Evolutionary conservation across 1,284 basidiomycete genomes (phyloP).

Genomic region (Lentinula novae-zelandiae): DNA sequence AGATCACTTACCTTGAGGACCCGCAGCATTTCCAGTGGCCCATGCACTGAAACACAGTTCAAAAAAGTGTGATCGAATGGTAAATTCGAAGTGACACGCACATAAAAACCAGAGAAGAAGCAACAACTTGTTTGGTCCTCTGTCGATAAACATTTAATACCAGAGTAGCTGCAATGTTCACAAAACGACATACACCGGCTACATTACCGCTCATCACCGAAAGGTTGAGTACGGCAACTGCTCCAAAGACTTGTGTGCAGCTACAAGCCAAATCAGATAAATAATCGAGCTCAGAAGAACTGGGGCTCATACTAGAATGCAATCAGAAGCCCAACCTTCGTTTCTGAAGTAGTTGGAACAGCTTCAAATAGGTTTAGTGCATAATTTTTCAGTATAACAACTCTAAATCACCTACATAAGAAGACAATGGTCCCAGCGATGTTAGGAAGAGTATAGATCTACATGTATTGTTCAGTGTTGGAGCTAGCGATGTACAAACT

Average conservation of each 20-base stretch:
- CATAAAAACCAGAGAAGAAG: conserved; percentile 43
- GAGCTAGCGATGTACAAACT: background rate
- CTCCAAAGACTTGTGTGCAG: conserved; percentile 42
- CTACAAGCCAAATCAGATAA: conserved; percentile 19
- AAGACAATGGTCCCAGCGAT: conserved; percentile 48
- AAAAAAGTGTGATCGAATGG: background rate
- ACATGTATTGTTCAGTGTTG: background rate
- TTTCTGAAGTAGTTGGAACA: conserved; percentile 35
- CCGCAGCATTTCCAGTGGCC: conserved; percentile 48
- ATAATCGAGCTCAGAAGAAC: background rate
- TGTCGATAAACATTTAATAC: conserved; percentile 9
- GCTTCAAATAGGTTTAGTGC: conserved; percentile 18
- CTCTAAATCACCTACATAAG: conserved; percentile 5
- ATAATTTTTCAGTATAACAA: background rate
- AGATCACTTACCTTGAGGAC: conserved; percentile 35
- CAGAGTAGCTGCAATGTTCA: background rate
- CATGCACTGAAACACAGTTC: conserved; percentile 30
- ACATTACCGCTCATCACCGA: conserved; percentile 46
- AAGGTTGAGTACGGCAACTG: conserved; percentile 39
- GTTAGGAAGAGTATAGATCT: conserved; percentile 47
- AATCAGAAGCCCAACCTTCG: conserved; percentile 44
- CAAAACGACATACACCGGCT: conserved; percentile 27
- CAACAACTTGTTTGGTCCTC: conserved; percentile 46
- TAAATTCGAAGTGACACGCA: conserved; percentile 16
- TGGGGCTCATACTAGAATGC: conserved; percentile 41